Evolutionary conservation across 2,329 filamentous ascomycete genomes (phyloP).

Genomic region (Botrytis byssoidea): DNA sequence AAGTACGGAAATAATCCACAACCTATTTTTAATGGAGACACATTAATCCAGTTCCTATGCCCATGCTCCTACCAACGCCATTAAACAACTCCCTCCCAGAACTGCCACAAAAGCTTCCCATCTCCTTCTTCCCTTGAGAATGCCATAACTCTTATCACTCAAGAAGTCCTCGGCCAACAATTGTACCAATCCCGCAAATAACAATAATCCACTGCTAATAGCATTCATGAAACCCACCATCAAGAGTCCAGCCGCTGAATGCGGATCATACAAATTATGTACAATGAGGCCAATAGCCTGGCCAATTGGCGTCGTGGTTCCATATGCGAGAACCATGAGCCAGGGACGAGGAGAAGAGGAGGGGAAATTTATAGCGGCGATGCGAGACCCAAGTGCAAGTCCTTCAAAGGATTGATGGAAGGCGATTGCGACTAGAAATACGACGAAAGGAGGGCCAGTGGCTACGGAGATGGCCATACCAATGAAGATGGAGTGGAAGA

Average conservation of each 20-base stretch:
- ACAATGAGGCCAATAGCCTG: constrained; percentile 78
- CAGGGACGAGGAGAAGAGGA: constrained; percentile 70
- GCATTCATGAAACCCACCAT: constrained; percentile 89
- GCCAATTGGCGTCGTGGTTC: constrained; percentile 74
- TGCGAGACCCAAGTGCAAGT: constrained; percentile 79
- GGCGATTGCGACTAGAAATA: constrained; percentile 76
- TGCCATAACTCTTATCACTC: constrained; percentile 62
- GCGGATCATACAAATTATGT: constrained; percentile 77
- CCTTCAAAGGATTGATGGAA: constrained; percentile 91
- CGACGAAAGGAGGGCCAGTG: constrained; percentile 74
- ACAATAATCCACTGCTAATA: constrained; percentile 73
- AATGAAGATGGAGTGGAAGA: constrained; percentile 84
- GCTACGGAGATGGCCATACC: constrained; percentile 83
- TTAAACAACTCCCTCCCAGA: constrained; percentile 57
- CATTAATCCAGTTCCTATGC: constrained; percentile 40
- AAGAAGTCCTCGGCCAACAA: constrained; percentile 85
- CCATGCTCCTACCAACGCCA: constrained; percentile 68
- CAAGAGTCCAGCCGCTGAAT: constrained; percentile 70
- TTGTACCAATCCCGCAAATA: constrained; percentile 83
- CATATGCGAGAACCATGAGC: constrained; percentile 78
- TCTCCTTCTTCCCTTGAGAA: constrained; percentile 55
- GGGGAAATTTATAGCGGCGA: constrained; percentile 79
- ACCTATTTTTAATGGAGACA: neutral
- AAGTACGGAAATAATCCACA: neutral
- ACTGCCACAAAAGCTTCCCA: constrained; percentile 62